Evolutionary conservation across 768 basidiomycete genomes (phyloP).

Genomic region (Stropharia rugosoannulata): DNA sequence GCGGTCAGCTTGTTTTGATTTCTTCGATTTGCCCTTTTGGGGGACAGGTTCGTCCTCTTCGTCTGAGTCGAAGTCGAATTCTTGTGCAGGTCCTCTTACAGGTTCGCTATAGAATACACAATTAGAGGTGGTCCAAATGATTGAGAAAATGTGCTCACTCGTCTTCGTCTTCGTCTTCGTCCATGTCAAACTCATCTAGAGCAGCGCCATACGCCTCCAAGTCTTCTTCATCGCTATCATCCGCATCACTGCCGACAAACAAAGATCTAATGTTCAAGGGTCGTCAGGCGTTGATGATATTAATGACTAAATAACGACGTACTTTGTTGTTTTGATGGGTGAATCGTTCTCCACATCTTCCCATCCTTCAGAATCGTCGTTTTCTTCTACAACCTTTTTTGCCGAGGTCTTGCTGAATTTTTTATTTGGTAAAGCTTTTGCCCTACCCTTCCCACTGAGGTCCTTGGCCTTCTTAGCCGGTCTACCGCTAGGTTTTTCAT

Average conservation of each 20-base stretch:
- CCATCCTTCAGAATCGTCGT: conserved; percentile 52
- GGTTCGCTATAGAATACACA: conserved; percentile 44
- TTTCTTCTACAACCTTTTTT: conserved; percentile 19
- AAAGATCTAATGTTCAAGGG: conserved; percentile 33
- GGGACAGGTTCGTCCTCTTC: conserved; percentile 48
- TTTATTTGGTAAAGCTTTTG: conserved; percentile 18
- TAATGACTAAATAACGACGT: conserved; percentile 25
- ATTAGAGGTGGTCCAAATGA: conserved; percentile 4
- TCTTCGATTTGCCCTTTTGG: conserved; percentile 39
- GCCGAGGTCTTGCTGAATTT: conserved; percentile 15
- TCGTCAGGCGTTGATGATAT: not conserved
- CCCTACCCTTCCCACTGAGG: conserved; percentile 35
- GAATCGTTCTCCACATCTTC: conserved; percentile 57
- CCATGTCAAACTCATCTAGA: conserved; percentile 50
- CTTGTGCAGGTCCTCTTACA: conserved; percentile 49
- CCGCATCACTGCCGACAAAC: conserved; percentile 44
- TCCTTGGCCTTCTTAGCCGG: conserved; percentile 51
- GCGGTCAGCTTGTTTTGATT: conserved; percentile 51
- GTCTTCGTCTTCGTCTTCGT: conserved; percentile 48
- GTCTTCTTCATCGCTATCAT: conserved; percentile 23
- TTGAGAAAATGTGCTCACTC: conserved; percentile 10
- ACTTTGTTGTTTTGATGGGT: conserved; percentile 40
- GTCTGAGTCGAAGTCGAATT: conserved; percentile 65
- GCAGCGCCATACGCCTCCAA: conserved; percentile 39
- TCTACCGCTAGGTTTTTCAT: conserved; percentile 30